Evolutionary conservation across 2,329 filamentous ascomycete species (phyloP), one percentile per base, ranked within the genome.

Genomic region (Cryoendolithus antarcticus): DNA sequence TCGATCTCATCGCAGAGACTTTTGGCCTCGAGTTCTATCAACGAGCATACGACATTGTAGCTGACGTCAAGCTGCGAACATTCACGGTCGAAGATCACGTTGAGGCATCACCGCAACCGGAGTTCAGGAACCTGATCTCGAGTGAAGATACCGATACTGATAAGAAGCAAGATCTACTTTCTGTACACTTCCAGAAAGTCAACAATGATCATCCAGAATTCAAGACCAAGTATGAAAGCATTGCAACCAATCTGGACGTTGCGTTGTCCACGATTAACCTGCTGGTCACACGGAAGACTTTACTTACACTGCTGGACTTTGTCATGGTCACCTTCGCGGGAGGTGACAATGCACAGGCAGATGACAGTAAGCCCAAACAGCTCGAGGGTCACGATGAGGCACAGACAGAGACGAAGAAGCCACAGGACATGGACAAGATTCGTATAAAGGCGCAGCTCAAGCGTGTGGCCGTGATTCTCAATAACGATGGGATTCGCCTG

Each of bases 41-140:
- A 42, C 74, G 89, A 15, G 80, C 84, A 0, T 95, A 82, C 50
- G 89, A 98, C 56, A 91, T 98, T 79, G 83, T 80, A 15, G 89
- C 91, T 1, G 84, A 95, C 53, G 84, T 98, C 19, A 79, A 86
- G 0, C 71, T 99, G 7, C 82, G 83, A 9, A 88, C 86, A 1
- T 69, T 98, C 11, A 85, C 81, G 1, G 77, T 98, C 3, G 89
- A 96, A 54, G 91, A 99, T 56, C 88, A 96, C 55, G 89, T 98
- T 6, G 89, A 84, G 49, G 70, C 91, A 48, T 81, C 89, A 39
- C 79, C 86, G 0, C 67, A 84, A 0, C 80, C 82, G 6, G 89
- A 96, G 54, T 98, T 99, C 69, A 94, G 91, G 62, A 89, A 89
- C 19, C 93, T 99, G 37, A 76, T 99, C n/a, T 93, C 88, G 0